These are phyloP conservation scores for Lactarius psammicola DNA, from an alignment of 768 basidiomycete genomes.

Conservation along the genomic window DNA sequence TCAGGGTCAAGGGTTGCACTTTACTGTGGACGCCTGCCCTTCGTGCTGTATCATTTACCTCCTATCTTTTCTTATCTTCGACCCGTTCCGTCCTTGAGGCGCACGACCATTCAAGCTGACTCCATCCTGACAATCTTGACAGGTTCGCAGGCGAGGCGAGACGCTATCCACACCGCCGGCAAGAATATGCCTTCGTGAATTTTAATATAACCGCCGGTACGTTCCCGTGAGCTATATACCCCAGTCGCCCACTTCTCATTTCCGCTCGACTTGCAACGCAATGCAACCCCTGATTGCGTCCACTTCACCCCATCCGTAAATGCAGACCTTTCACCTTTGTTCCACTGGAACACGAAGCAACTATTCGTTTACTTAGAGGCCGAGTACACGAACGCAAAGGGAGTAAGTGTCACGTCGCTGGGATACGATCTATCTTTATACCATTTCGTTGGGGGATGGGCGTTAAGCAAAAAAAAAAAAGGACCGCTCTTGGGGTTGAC, in stretches of 20 bases:
- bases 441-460: not conserved
- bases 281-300: conserved; percentile 13
- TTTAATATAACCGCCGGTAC: conserved; percentile 81
- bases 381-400: conserved; percentile 71
- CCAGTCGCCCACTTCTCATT: not conserved
- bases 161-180: conserved; percentile 56
- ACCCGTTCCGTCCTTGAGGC: not conserved
- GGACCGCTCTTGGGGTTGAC: not conserved
- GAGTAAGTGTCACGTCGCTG: conserved; percentile 49
- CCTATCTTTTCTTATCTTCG: conserved; percentile 11
- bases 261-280: not conserved
- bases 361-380: conserved; percentile 84
- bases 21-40: not conserved
- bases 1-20: conserved; percentile 14
- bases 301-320: not conserved
- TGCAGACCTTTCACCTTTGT: conserved; percentile 76
- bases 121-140: not conserved
- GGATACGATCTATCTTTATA: not conserved
- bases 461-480: not conserved
- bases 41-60: not conserved
- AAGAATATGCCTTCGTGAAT: conserved; percentile 76
- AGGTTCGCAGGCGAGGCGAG: conserved; percentile 33
- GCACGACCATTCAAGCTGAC: conserved; percentile 3
- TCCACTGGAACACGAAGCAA: conserved; percentile 98
- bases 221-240: conserved; percentile 30